phyloP scores from a whole-genome alignment of 2,329 filamentous ascomycete species.

The Verticillium nonalfalfae region DNA sequence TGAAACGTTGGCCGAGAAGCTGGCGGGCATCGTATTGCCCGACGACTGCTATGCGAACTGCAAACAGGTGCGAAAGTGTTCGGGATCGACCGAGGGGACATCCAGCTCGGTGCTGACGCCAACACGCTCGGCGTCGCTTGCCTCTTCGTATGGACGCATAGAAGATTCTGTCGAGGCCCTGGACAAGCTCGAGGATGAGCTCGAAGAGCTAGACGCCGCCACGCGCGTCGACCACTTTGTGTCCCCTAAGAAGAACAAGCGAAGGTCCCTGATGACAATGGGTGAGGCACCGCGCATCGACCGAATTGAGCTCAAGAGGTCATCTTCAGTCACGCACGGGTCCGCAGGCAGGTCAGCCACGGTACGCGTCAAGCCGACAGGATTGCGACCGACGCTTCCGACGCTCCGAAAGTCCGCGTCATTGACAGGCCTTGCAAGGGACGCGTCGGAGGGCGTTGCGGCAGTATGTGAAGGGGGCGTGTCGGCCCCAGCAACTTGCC shows the following conservation, averaged over 20 bases:
- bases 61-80: slow-evolving; percentile 3
- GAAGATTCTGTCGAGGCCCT: slow-evolving; percentile 60
- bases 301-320: not conserved
- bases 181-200: slow-evolving; percentile 54
- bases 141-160: slow-evolving; percentile 37
- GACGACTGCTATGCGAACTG: not conserved
- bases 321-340: slow-evolving; percentile 19
- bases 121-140: slow-evolving; percentile 6
- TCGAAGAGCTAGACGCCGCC: slow-evolving; percentile 45
- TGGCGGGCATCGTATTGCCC: not conserved
- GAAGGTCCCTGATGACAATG: not conserved
- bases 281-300: not conserved
- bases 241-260: slow-evolving; percentile 16
- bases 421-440: slow-evolving; percentile 26
- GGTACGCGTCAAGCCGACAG: slow-evolving; percentile 32
- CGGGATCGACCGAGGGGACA: slow-evolving; percentile 4
- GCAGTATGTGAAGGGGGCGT: slow-evolving; percentile 13
- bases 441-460: not conserved
- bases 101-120: slow-evolving; percentile 3
- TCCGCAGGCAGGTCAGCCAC: slow-evolving; percentile 32
- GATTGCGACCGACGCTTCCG: slow-evolving; percentile 27
- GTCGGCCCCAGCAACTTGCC: slow-evolving; percentile 14
- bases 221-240: slow-evolving; percentile 25
- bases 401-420: slow-evolving; percentile 35
- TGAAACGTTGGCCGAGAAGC: not conserved